These are phyloP conservation scores for Gypsophila paniculata DNA, from an alignment of 179 eudicot genomes.

Conservation along the genomic window DNA sequence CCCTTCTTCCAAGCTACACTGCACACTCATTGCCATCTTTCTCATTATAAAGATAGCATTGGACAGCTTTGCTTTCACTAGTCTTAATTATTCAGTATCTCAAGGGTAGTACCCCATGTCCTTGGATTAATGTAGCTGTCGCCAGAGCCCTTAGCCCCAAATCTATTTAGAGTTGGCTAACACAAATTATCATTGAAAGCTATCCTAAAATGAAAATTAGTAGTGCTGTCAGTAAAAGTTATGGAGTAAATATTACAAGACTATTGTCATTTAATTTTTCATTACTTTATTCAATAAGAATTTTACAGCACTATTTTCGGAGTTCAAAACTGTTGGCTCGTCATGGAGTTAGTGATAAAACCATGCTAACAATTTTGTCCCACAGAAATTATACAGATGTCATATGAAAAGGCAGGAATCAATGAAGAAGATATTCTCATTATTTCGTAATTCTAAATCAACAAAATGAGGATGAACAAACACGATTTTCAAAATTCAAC, in stretches of 20 bases:
- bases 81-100: background rate
- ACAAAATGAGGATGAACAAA: background rate
- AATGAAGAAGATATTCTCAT: background rate
- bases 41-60: background rate
- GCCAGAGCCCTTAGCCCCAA: background rate
- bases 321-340: background rate
- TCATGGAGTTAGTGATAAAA: background rate
- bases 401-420: background rate
- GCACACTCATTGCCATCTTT: background rate
- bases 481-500: constrained; percentile 12
- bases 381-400: background rate
- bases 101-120: background rate
- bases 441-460: background rate
- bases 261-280: background rate
- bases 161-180: background rate
- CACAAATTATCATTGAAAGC: background rate
- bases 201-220: background rate
- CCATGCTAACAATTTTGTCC: background rate
- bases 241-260: too few species aligned
- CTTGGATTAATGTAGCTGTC: background rate
- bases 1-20: background rate
- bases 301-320: background rate
- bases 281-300: background rate
- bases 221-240: background rate
- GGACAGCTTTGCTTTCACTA: background rate